These are phyloP conservation scores for Yamadazyma sp. DNA, from an alignment of 1,139 yeast genomes.

Conservation along the genomic window DNA sequence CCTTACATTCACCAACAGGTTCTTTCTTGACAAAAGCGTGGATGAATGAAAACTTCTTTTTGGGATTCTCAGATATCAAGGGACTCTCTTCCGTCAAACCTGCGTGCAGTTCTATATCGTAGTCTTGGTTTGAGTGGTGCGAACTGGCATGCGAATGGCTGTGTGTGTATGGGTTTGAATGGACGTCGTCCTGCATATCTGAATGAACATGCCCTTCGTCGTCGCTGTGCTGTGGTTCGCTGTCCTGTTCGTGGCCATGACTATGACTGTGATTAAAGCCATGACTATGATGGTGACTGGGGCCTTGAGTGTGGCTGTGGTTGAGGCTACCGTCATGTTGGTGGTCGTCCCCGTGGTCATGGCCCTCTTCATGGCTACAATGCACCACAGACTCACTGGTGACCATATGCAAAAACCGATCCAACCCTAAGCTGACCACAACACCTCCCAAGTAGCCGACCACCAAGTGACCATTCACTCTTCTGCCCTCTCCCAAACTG, in stretches of 20 bases:
- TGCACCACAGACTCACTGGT: constrained; percentile 86
- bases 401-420: constrained; percentile 63
- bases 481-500: neutral
- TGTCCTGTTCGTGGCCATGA: constrained; percentile 8
- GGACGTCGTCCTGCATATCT: constrained; percentile 1
- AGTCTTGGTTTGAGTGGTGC: neutral
- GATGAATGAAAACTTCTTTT: constrained; percentile 13
- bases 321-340: constrained; percentile 21
- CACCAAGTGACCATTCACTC: constrained; percentile 35
- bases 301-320: constrained; percentile 12
- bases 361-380: constrained; percentile 55
- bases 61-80: constrained; percentile 8
- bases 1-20: constrained; percentile 53
- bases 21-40: constrained; percentile 18
- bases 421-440: constrained; percentile 56
- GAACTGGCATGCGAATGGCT: neutral
- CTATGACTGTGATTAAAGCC: constrained; percentile 12
- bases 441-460: constrained; percentile 61
- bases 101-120: neutral
- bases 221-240: constrained; percentile 10
- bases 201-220: constrained; percentile 2
- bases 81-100: constrained; percentile 37
- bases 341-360: constrained; percentile 49
- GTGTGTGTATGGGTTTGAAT: neutral
- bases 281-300: too few species aligned